Conservation (phyloP, 768 basidiomycete species). For the Amanita pallidorosea region DNA sequence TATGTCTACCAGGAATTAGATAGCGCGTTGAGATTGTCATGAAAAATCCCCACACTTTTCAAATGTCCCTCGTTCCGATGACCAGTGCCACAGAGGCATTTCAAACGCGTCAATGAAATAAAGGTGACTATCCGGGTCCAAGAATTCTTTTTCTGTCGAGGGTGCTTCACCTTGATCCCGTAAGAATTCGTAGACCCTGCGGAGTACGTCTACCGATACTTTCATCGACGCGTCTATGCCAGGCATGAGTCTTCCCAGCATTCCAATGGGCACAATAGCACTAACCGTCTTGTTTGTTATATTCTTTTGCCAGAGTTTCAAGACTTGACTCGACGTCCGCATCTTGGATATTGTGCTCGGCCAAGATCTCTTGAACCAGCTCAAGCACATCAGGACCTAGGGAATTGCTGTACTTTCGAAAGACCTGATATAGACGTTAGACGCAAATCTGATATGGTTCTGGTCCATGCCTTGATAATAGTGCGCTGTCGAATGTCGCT, state of each 20-base stretch:
- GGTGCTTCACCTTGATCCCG: conserved; percentile 52
- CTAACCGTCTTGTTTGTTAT: conserved; percentile 82
- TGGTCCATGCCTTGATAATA: conserved; percentile 32
- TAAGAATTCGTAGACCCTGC: conserved; percentile 64
- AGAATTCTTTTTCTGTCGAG: conserved; percentile 42
- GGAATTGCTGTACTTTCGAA: conserved; percentile 82
- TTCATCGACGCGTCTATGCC: conserved; percentile 70
- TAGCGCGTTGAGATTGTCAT: neutral
- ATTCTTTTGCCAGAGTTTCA: conserved; percentile 76
- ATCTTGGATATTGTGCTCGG: conserved; percentile 58
- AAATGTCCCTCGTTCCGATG: conserved; percentile 75
- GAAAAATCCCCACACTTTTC: conserved; percentile 49
- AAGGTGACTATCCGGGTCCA: conserved; percentile 77
- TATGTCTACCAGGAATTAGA: conserved; percentile 28
- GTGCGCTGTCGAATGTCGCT: conserved; percentile 34
- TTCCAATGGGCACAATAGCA: neutral
- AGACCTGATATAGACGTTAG: conserved; percentile 38
- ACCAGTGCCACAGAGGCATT: conserved; percentile 94
- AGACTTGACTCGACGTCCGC: conserved; percentile 65
- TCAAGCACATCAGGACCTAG: conserved; percentile 70
- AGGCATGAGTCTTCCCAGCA: neutral
- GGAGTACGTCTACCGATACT: conserved; percentile 56
- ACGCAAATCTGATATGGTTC: neutral
- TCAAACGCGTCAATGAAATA: conserved; percentile 85
- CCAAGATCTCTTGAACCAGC: conserved; percentile 61